Evolutionary conservation across 805 yeast species (phyloP), one percentile per base, ranked within the genome.

Genomic region (Saccharomycopsis selenospora): DNA sequence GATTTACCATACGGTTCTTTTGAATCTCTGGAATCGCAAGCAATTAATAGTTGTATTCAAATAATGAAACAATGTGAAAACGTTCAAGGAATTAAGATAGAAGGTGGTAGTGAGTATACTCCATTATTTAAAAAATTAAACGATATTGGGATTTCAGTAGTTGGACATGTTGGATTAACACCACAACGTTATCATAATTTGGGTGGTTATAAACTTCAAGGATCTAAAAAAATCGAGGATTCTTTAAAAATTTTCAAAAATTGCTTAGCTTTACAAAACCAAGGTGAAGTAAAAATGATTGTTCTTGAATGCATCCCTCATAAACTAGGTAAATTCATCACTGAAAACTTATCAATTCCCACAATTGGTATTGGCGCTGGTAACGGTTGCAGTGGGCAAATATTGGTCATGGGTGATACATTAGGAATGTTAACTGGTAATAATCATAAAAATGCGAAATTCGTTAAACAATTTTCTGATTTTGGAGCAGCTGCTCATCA

Each of bases 341-440:
- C 96, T 0, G 61, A 70, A 2, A 66, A 69, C 11, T 61, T 89
- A 27, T 45, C 61, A 1, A 70, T 91, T 1, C 97, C 98, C 0
- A 85, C 95, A 1, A 89, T 91, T 55, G 99, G 99, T 3, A 91
- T 91, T 43, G 99, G 99, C 3, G 96, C 98, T 0, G 98, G 99
- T 0, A 76, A 79, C 20, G 67, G 67, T 6, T 82, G 91, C 6
- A 77, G 85, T 29, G 98, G 96, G 0, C 98, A 93, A 63, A 96
- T 91, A 1, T 71, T 91, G 33, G 99, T 91, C 0, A 80, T 85
- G 63, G 77, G 86, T 3, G 99, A 91, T 61, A 59, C 86, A 66
- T 67, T 91, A 27, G 96, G 96, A 1, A 77, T 82, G 85, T n/a
- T n/a, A n/a, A 42, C 10, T 7, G 69, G 66, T 1, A 78, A 79